Percentiles rank a stretch among this genome's conserved stretches.
Evolutionary conservation across 1,139 yeast genomes (phyloP).

Genomic region (Lizanozyma gosingica): DNA sequence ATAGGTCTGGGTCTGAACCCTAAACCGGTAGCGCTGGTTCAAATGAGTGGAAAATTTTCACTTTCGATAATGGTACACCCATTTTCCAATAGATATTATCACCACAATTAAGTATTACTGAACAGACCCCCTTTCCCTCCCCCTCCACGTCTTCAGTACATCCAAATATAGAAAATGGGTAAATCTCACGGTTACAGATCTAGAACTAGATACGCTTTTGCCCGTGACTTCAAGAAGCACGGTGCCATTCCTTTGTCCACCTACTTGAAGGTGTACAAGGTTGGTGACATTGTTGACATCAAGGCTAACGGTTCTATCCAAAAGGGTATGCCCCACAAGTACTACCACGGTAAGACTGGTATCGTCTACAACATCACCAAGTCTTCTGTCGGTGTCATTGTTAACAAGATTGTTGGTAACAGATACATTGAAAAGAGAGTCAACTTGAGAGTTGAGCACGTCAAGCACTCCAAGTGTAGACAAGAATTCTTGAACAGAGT

Average conservation of each 20-base stretch:
- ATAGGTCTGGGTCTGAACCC: too few species aligned
- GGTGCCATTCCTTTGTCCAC: slow-evolving; percentile 92
- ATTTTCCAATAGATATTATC: too few species aligned
- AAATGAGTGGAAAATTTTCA: too few species aligned
- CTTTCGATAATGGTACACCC: too few species aligned
- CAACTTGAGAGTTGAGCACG: slow-evolving; percentile 97
- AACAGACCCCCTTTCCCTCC: too few species aligned
- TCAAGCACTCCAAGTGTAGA: slow-evolving; percentile 99
- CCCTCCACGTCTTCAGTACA: slow-evolving; percentile 11
- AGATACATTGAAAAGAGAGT: slow-evolving; percentile 98
- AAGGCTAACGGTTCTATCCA: slow-evolving; percentile 99
- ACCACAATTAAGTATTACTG: too few species aligned
- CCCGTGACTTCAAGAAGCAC: slow-evolving; percentile 98
- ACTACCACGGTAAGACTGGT: slow-evolving; percentile 99
- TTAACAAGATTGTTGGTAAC: slow-evolving; percentile 98
- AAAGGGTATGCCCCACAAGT: slow-evolving; percentile 99
- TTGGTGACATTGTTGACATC: slow-evolving; percentile 99
- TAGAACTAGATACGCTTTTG: slow-evolving; percentile 99
- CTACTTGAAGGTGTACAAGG: slow-evolving; percentile 96
- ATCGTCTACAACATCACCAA: slow-evolving; percentile 97
- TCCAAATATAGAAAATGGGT: slow-evolving; percentile 10
- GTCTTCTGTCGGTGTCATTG: slow-evolving; percentile 94
- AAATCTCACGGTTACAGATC: slow-evolving; percentile 94
- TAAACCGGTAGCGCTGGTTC: too few species aligned
- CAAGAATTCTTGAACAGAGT: slow-evolving; percentile 98